A percentile compares a stretch with the other conserved stretches of the same genome.
phyloP scores from a whole-genome alignment of 2,329 filamentous ascomycete species.

The Ceratocystis alfenasii region DNA sequence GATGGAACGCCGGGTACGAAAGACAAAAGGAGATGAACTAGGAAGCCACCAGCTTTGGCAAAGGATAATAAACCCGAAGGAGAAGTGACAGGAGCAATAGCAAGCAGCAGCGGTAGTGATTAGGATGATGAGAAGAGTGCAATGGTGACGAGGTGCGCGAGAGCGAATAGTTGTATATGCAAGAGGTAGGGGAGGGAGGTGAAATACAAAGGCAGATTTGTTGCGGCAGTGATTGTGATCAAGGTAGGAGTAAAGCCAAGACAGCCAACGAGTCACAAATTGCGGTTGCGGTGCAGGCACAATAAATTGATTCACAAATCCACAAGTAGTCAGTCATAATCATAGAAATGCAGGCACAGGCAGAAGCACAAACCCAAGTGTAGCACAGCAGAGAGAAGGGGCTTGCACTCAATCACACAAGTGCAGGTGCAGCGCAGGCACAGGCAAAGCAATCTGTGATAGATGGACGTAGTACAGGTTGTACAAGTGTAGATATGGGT shows the following conservation, averaged over 20 bases:
- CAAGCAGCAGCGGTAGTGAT: not conserved
- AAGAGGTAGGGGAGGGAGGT: no score
- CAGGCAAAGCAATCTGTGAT: not conserved
- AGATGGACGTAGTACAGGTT: not conserved
- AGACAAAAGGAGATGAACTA: not conserved
- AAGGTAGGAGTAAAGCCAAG: no score
- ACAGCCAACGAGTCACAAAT: not conserved
- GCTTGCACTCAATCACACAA: no score
- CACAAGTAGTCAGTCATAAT: not conserved
- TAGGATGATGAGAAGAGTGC: no score
- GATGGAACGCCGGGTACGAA: not conserved
- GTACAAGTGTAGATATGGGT: conserved; percentile 1
- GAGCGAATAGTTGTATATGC: no score
- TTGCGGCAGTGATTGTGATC: no score
- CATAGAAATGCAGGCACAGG: not conserved
- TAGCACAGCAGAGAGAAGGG: not conserved
- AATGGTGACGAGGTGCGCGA: no score
- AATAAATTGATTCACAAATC: not conserved
- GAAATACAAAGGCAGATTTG: no score
- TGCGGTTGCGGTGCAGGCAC: not conserved
- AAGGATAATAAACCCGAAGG: not conserved
- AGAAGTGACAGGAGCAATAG: not conserved
- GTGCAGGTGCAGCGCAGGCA: not conserved
- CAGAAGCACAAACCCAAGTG: not conserved
- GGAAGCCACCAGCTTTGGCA: not conserved